phyloP scores from a whole-genome alignment of 2,329 filamentous ascomycete species.

The Aspergillus luchuensis region DNA sequence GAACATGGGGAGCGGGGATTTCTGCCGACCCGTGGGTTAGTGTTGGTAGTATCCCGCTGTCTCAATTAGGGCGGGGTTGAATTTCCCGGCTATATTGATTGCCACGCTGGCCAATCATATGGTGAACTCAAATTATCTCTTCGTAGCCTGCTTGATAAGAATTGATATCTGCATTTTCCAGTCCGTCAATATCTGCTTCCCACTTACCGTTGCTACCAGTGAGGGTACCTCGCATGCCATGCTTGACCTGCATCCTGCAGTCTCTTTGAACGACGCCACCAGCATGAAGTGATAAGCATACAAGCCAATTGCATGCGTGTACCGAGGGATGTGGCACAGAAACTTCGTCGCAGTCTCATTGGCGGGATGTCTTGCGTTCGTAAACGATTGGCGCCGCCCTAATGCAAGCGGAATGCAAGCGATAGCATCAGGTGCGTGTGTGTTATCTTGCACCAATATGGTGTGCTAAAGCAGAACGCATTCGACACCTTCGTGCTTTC shows the following conservation, averaged over 20 bases:
- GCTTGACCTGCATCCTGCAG: no score
- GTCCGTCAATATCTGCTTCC: no score
- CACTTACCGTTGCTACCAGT: no score
- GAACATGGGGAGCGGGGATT: not conserved
- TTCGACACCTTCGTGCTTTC: no score
- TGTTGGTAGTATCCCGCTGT: not conserved
- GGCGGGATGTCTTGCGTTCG: not conserved
- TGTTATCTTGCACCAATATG: not conserved
- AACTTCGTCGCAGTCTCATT: not conserved
- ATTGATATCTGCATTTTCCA: not conserved
- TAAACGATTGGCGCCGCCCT: not conserved
- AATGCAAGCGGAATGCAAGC: not conserved
- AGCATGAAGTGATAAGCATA: no score
- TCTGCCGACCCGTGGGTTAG: not conserved
- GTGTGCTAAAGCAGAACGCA: not conserved
- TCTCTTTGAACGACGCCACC: no score
- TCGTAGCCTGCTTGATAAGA: not conserved
- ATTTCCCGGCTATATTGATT: no score
- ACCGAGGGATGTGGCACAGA: no score
- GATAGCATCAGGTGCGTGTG: not conserved
- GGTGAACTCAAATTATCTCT: not conserved
- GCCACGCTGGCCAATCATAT: no score
- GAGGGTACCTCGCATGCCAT: no score
- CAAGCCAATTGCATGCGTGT: no score
- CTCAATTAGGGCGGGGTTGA: not conserved